A percentile compares a stretch with the other conserved stretches of the same genome.
Evolutionary conservation across 176 grass and related monocot genomes (phyloP).

Genomic region (Lolium rigidum): DNA sequence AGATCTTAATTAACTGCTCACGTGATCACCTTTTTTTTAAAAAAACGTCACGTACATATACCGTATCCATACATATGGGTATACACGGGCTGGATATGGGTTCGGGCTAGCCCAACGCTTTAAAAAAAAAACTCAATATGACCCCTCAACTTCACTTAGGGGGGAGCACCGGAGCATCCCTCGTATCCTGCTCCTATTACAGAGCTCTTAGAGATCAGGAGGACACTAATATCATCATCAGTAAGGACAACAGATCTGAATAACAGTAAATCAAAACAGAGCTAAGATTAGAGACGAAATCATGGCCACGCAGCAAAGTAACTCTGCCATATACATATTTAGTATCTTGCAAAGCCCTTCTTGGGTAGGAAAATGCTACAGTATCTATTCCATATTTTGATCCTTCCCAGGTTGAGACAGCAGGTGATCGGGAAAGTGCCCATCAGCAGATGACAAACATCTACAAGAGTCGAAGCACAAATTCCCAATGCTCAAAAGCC

Average conservation of each 20-base stretch:
- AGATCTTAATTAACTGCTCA: no score
- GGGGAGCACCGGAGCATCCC: no score
- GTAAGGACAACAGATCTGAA: neutral
- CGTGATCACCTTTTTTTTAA: no score
- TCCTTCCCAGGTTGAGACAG: neutral
- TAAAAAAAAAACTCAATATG: no score
- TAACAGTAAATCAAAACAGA: neutral
- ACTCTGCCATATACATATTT: constrained; percentile 37
- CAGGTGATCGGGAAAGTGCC: neutral
- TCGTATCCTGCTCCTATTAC: neutral
- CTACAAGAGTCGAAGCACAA: constrained; percentile 5
- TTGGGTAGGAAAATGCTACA: constrained; percentile 17
- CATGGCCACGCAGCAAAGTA: neutral
- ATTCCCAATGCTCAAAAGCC: constrained; percentile 27
- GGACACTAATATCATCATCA: neutral
- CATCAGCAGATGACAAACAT: neutral
- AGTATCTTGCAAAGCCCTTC: constrained; percentile 5
- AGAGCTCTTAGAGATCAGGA: neutral
- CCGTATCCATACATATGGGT: no score
- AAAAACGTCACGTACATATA: no score
- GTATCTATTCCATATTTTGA: constrained; percentile 32
- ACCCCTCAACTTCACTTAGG: no score
- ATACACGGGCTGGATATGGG: no score
- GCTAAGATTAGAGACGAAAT: neutral
- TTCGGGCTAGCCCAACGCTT: no score